phyloP scores from a whole-genome alignment of 371 early-diverging fungal genomes.

The Actinomucor elegans region DNA sequence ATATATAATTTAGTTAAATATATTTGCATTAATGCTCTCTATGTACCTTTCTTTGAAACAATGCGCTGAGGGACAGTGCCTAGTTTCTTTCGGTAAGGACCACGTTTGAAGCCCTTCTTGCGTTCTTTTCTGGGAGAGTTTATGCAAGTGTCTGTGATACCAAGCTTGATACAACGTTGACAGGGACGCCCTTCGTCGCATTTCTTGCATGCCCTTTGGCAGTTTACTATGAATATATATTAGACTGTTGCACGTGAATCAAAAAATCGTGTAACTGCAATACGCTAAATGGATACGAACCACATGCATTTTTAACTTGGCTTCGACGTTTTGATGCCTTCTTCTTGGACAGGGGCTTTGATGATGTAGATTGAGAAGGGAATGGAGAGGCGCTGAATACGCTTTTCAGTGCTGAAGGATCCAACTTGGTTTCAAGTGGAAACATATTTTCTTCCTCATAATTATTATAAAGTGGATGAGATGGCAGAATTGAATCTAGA shows the following conservation, averaged over 20 bases:
- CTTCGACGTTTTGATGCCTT: conserved; percentile 30
- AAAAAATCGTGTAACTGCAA: conserved; percentile 3
- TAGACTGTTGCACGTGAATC: not conserved
- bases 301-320: conserved; percentile 52
- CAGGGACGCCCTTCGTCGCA: conserved; percentile 90
- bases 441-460: too few relatives aligned
- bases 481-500: too few relatives aligned
- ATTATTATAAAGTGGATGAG: too few relatives aligned
- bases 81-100: conserved; percentile 58
- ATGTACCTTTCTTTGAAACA: not conserved
- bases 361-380: too few relatives aligned
- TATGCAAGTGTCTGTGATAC: conserved; percentile 71
- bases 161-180: conserved; percentile 79
- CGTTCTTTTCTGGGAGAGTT: conserved; percentile 84
- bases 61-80: not conserved
- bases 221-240: conserved; percentile 59
- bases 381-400: too few relatives aligned
- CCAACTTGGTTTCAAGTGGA: too few relatives aligned
- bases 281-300: conserved; percentile 24
- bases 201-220: conserved; percentile 92
- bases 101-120: conserved; percentile 81
- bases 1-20: too few relatives aligned
- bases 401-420: too few relatives aligned
- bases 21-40: too few relatives aligned
- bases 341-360: too few relatives aligned